These are phyloP conservation scores for Mycena haematopus DNA, from an alignment of 768 basidiomycete species.

Conservation along the genomic window DNA sequence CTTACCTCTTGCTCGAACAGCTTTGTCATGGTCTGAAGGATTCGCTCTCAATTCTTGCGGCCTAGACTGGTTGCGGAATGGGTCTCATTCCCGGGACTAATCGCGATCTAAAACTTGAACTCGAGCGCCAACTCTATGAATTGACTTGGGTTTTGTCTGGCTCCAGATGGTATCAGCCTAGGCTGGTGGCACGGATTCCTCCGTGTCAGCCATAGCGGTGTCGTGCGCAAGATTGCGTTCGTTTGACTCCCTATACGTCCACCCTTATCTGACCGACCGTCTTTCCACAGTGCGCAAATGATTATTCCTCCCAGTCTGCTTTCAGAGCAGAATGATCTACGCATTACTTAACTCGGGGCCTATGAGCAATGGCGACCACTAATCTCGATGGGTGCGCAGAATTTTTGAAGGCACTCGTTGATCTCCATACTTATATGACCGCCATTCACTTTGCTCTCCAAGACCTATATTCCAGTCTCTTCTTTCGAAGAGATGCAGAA, in stretches of 20 bases:
- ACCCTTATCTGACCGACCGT: neutral
- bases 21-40: conserved; percentile 48
- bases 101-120: conserved; percentile 54
- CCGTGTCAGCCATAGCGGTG: too few species aligned
- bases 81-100: conserved; percentile 60
- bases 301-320: conserved; percentile 60
- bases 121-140: conserved; percentile 58
- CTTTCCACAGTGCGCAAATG: conserved; percentile 49
- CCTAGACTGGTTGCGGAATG: conserved; percentile 59
- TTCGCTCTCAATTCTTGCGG: conserved; percentile 52
- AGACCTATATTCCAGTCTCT: conserved; percentile 52
- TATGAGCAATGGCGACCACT: too few species aligned
- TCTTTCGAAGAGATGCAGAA: conserved; percentile 64
- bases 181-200: too few species aligned
- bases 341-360: too few species aligned
- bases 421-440: conserved; percentile 43
- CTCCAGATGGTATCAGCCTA: too few species aligned
- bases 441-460: conserved; percentile 71
- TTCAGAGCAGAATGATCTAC: conserved; percentile 37
- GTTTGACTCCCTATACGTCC: conserved; percentile 37
- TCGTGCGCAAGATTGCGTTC: conserved; percentile 64
- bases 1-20: conserved; percentile 21
- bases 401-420: neutral
- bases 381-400: too few species aligned
- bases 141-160: conserved; percentile 35